phyloP scores from a whole-genome alignment of 192 early-diverging fungal genomes.

The Gigaspora rosea region DNA sequence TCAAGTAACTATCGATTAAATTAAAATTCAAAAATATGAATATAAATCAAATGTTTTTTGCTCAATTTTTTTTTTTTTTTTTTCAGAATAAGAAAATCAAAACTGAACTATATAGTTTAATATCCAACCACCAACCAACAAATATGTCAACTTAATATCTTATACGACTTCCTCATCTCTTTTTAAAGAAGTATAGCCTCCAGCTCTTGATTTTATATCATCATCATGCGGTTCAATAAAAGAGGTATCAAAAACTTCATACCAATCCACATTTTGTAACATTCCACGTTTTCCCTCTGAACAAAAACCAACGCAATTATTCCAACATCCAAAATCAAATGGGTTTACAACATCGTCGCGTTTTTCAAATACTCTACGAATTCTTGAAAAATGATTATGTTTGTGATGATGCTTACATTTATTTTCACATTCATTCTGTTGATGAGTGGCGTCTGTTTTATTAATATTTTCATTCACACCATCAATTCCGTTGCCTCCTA shows the following conservation, averaged over 20 bases:
- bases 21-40: no score
- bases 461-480: not conserved
- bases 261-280: slow-evolving; percentile 65
- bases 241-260: slow-evolving; percentile 48
- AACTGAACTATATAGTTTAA: no score
- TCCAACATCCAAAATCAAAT: slow-evolving; percentile 77
- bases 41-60: no score
- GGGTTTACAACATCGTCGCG: slow-evolving; percentile 54
- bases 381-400: slow-evolving; percentile 35
- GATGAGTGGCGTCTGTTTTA: no score
- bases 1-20: no score
- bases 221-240: slow-evolving; percentile 6
- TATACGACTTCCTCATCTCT: slow-evolving; percentile 24
- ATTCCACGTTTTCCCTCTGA: slow-evolving; percentile 55
- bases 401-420: slow-evolving; percentile 34
- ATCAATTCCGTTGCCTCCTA: slow-evolving; percentile 30
- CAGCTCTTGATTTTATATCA: not conserved
- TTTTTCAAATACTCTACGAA: slow-evolving; percentile 43
- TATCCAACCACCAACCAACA: no score
- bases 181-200: slow-evolving; percentile 18
- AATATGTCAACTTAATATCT: not conserved
- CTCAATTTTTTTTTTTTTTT: no score
- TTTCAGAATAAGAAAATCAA: no score
- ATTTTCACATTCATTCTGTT: no score
- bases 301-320: slow-evolving; percentile 90